These are phyloP conservation scores for Bromus sterilis DNA, from an alignment of 176 grass and related monocot species.

Conservation along the genomic window DNA sequence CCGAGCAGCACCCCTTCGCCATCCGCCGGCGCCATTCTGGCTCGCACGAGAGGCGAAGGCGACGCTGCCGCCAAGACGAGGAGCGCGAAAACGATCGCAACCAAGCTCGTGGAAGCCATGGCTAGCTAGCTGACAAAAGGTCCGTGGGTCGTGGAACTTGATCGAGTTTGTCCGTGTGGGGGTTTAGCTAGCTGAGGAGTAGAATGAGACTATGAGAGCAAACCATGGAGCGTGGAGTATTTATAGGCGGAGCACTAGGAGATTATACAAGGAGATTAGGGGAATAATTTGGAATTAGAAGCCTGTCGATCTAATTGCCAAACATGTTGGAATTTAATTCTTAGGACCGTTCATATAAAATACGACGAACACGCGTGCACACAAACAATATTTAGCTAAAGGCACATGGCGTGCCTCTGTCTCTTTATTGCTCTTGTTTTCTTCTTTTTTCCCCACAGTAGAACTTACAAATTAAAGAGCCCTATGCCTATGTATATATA, in stretches of 20 bases:
- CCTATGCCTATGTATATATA: too few relatives aligned
- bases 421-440: too few relatives aligned
- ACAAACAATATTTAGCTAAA: too few relatives aligned
- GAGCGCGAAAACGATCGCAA: background rate
- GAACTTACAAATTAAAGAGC: too few relatives aligned
- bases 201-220: background rate
- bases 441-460: too few relatives aligned
- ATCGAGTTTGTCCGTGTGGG: background rate
- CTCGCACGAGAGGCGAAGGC: background rate
- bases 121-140: background rate
- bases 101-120: background rate
- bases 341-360: too few relatives aligned
- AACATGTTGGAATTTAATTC: too few relatives aligned
- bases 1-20: background rate
- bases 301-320: too few relatives aligned
- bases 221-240: background rate
- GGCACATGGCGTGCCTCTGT: too few relatives aligned
- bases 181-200: background rate
- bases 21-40: background rate
- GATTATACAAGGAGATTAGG: too few relatives aligned
- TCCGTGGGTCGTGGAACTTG: too few relatives aligned
- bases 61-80: background rate
- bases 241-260: conserved; percentile 29
- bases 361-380: too few relatives aligned
- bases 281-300: background rate